Conservation (phyloP, 2,329 filamentous ascomycete genomes). For the Bertia moriformis region DNA sequence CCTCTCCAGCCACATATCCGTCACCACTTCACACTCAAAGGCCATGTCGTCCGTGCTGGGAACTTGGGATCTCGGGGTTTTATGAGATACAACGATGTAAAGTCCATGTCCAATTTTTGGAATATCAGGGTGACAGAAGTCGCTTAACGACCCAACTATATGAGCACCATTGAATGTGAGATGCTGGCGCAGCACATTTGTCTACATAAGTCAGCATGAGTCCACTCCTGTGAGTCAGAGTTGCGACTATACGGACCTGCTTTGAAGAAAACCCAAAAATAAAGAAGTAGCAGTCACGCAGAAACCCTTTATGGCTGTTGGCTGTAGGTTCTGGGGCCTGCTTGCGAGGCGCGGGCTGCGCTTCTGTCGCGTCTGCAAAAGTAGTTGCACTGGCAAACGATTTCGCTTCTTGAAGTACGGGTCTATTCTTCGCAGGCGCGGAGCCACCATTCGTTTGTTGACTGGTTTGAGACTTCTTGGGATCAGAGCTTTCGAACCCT, state of each 20-base stretch:
- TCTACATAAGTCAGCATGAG: conserved; percentile 25
- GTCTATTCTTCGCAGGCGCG: no score
- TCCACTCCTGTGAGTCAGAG: conserved; percentile 32
- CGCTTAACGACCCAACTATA: background rate
- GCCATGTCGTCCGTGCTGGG: conserved; percentile 17
- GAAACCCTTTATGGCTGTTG: conserved; percentile 29
- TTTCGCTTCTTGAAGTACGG: conserved; percentile 14
- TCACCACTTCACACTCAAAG: conserved; percentile 34
- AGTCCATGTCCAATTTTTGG: conserved; percentile 20
- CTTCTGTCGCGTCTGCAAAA: conserved; percentile 9
- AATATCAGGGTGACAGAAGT: background rate
- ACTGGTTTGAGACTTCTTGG: conserved; percentile 9
- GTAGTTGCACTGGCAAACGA: conserved; percentile 21
- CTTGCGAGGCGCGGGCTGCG: conserved; percentile 3
- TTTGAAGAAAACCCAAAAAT: conserved; percentile 41
- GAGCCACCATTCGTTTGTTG: conserved; percentile 1
- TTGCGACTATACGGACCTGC: conserved; percentile 31
- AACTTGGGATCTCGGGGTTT: conserved; percentile 29
- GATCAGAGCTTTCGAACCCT: conserved; percentile 3
- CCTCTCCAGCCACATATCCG: conserved; percentile 85
- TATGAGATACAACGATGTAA: conserved; percentile 32
- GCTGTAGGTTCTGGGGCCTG: conserved; percentile 6
- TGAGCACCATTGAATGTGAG: background rate
- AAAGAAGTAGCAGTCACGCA: conserved; percentile 36
- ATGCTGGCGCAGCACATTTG: conserved; percentile 15